A percentile compares a stretch with the other conserved stretches of the same genome.
Conservation (phyloP, 805 yeast genomes). For the Brettanomyces bruxellensis region DNA sequence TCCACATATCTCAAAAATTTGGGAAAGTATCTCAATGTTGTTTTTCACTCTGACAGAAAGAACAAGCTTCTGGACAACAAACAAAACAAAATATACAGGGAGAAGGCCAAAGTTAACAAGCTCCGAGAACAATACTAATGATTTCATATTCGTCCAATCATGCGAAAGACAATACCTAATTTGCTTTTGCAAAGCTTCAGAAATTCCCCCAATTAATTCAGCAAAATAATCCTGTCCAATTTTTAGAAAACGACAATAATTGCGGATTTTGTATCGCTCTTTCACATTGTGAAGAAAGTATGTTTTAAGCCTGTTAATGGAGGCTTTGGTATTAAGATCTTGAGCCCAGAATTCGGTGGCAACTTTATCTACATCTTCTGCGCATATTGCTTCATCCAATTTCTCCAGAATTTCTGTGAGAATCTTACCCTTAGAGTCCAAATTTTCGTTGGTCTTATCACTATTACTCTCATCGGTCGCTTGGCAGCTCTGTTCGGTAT, state of each 20-base stretch:
- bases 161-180: slow-evolving; percentile 54
- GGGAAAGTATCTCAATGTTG: slow-evolving; percentile 59
- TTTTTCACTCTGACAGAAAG: slow-evolving; percentile 39
- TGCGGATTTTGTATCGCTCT: slow-evolving; percentile 35
- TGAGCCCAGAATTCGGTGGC: slow-evolving; percentile 38
- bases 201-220: slow-evolving; percentile 42
- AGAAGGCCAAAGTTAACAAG: slow-evolving; percentile 67
- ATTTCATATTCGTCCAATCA: slow-evolving; percentile 42
- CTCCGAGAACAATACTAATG: slow-evolving; percentile 60
- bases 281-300: slow-evolving; percentile 40
- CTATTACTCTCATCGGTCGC: slow-evolving; percentile 5
- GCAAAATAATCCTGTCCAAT: slow-evolving; percentile 40
- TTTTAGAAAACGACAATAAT: slow-evolving; percentile 63
- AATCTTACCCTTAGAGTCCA: slow-evolving; percentile 7
- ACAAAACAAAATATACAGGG: slow-evolving; percentile 64
- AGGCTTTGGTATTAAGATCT: slow-evolving; percentile 62
- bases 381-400: slow-evolving; percentile 31
- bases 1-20: slow-evolving; percentile 71
- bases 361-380: slow-evolving; percentile 40
- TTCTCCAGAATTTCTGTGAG: slow-evolving; percentile 7
- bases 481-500: neutral
- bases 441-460: too few relatives aligned
- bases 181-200: slow-evolving; percentile 46
- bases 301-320: slow-evolving; percentile 49
- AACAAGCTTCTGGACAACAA: slow-evolving; percentile 57